These are phyloP conservation scores for Schizophyllum amplum DNA, from an alignment of 1,284 basidiomycete genomes.

Conservation along the genomic window DNA sequence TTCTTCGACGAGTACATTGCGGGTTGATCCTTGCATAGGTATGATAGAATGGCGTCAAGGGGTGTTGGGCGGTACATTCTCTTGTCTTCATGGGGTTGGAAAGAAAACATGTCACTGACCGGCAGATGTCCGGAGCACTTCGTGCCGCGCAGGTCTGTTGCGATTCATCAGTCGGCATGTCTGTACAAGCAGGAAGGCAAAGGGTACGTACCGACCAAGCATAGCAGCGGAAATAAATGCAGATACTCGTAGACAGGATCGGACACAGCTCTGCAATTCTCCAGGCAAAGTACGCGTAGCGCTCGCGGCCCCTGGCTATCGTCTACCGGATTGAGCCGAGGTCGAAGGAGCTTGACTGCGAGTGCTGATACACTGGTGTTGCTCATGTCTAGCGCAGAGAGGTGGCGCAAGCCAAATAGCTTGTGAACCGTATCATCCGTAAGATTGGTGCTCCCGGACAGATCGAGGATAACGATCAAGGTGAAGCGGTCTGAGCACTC, in stretches of 20 bases:
- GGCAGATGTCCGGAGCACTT: constrained; percentile 24
- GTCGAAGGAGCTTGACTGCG: constrained; percentile 38
- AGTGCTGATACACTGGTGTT: constrained; percentile 40
- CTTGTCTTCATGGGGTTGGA: constrained; percentile 13
- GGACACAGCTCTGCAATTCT: constrained; percentile 37
- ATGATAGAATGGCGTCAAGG: constrained; percentile 13
- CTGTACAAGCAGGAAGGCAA: not conserved
- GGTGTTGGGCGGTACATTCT: constrained; percentile 23
- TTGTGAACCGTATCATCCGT: constrained; percentile 44
- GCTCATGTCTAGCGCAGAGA: constrained; percentile 56
- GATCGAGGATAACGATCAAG: constrained; percentile 52
- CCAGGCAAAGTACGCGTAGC: constrained; percentile 44
- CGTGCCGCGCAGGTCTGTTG: constrained; percentile 46
- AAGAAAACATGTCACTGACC: constrained; percentile 11
- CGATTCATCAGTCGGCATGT: constrained; percentile 8
- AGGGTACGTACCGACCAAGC: constrained; percentile 40
- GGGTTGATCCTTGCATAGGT: constrained; percentile 17
- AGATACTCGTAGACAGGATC: constrained; percentile 32
- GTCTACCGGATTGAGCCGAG: constrained; percentile 17
- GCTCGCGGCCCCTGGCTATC: constrained; percentile 42
- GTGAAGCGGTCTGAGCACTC: constrained; percentile 46
- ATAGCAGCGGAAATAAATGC: constrained; percentile 41
- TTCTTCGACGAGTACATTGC: constrained; percentile 24
- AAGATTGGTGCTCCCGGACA: constrained; percentile 42
- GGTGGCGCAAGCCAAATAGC: constrained; percentile 41